phyloP scores from a whole-genome alignment of 2,329 filamentous ascomycete genomes.

The Myriosclerotinia scirpicola region DNA sequence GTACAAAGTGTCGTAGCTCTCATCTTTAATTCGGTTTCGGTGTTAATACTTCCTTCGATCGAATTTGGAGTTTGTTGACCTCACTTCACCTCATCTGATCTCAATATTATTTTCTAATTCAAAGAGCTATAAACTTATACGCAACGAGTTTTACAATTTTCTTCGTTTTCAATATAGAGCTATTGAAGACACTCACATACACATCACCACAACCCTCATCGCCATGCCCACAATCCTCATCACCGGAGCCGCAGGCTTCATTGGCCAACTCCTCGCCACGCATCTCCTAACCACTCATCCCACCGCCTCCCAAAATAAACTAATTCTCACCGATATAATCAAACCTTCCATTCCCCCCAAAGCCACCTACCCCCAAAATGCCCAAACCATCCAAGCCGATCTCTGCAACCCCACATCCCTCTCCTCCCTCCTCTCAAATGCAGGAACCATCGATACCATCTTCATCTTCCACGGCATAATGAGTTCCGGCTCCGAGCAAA shows the following conservation, averaged over 20 bases:
- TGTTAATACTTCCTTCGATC: too few species aligned
- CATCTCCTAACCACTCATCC: slow-evolving; percentile 53
- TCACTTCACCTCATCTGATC: too few species aligned
- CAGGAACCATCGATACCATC: slow-evolving; percentile 46
- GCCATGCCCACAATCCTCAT: slow-evolving; percentile 52
- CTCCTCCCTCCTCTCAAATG: slow-evolving; percentile 36
- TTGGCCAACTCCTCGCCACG: slow-evolving; percentile 60
- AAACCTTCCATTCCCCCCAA: slow-evolving; percentile 51
- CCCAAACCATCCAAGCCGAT: slow-evolving; percentile 38
- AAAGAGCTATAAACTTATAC: too few species aligned
- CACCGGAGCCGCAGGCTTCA: slow-evolving; percentile 63
- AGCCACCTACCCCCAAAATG: slow-evolving; percentile 33
- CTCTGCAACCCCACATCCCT: slow-evolving; percentile 42
- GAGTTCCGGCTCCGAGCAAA: slow-evolving; percentile 60
- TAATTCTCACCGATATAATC: slow-evolving; percentile 58
- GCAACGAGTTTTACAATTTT: too few species aligned
- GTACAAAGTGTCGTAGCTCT: too few species aligned
- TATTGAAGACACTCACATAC: too few species aligned
- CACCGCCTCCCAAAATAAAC: slow-evolving; percentile 41
- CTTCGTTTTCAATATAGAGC: too few species aligned
- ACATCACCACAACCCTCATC: neutral
- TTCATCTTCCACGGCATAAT: slow-evolving; percentile 66
- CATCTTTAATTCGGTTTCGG: too few species aligned
- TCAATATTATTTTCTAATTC: too few species aligned
- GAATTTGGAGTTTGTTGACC: too few species aligned